Evolutionary conservation across 176 grass and related monocot genomes (phyloP).

Genomic region (Echinochloa phyllopogon): DNA sequence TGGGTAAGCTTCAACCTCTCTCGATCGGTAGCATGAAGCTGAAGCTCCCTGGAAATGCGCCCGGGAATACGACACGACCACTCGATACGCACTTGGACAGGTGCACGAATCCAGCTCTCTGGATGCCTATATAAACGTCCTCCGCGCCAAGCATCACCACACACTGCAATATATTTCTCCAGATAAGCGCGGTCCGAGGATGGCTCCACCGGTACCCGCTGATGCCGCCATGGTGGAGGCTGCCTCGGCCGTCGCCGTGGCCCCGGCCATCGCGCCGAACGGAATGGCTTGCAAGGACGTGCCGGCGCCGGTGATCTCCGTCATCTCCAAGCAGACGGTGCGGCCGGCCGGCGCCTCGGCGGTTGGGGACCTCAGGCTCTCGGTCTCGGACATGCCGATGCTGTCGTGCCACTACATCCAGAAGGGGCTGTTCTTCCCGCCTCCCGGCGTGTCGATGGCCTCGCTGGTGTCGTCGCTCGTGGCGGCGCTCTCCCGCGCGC

Average conservation of each 20-base stretch:
- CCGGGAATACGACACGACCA: conserved; percentile 2
- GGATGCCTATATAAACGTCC: conserved; percentile 47
- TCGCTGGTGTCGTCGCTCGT: conserved; percentile 51
- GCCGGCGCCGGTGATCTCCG: conserved; percentile 14
- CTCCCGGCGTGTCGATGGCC: conserved; percentile 38
- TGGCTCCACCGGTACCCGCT: conserved; percentile 39
- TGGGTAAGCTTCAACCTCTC: neutral
- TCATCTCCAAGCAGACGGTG: conserved; percentile 61
- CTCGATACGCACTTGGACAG: neutral
- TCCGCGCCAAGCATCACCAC: neutral
- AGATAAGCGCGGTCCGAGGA: conserved; percentile 6
- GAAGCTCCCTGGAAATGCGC: neutral
- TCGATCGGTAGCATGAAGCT: neutral
- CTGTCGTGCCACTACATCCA: conserved; percentile 98
- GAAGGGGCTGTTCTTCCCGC: conserved; percentile 84
- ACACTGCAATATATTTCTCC: neutral
- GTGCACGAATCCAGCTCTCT: conserved; percentile 6
- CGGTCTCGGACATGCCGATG: conserved; percentile 96
- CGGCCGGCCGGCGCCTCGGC: conserved; percentile 27
- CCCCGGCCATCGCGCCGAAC: neutral
- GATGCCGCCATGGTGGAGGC: conserved; percentile 28
- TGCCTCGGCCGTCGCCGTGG: neutral
- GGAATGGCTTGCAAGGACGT: conserved; percentile 23
- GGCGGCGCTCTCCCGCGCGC: conserved; percentile 59
- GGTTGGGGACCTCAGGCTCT: conserved; percentile 65